phyloP scores from a whole-genome alignment of 352 stramenopile genomes.

The Blastocystis hominis region DNA sequence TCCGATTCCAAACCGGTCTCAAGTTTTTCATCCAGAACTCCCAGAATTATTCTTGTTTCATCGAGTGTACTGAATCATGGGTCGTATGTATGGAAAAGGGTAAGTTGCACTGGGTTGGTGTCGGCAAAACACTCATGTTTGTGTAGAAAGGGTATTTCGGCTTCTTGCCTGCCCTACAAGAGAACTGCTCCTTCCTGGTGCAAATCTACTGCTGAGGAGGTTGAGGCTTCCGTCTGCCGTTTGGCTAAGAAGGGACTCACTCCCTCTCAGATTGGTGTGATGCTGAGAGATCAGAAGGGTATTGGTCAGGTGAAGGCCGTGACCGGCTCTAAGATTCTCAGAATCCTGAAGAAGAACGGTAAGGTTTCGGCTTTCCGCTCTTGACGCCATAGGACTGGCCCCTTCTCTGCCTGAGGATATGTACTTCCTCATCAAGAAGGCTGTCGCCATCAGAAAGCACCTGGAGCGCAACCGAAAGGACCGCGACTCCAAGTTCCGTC shows the following conservation, averaged over 20 bases:
- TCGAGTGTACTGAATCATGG: not conserved
- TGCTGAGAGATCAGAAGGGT: conserved; percentile 96
- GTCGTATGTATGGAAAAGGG: conserved; percentile 54
- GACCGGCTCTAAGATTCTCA: conserved; percentile 95
- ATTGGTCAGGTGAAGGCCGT: conserved; percentile 95
- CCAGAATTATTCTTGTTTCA: conserved; percentile 6
- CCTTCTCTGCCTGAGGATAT: conserved; percentile 97
- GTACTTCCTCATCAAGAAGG: conserved; percentile 99
- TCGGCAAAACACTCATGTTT: not conserved
- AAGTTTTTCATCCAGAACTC: not conserved
- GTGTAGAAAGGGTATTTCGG: conserved; percentile 85
- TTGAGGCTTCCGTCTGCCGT: conserved; percentile 97
- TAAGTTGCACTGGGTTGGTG: not conserved
- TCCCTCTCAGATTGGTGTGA: conserved; percentile 96
- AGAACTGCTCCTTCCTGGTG: conserved; percentile 91
- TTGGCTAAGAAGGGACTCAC: conserved; percentile 96
- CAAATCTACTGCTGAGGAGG: conserved; percentile 84
- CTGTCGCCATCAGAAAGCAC: conserved; percentile 96
- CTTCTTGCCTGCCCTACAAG: conserved; percentile 96
- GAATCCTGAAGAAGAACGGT: conserved; percentile 97
- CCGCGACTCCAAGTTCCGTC: conserved; percentile 99
- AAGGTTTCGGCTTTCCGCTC: not conserved
- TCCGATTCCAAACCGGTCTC: not conserved
- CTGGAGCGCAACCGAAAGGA: conserved; percentile 97
- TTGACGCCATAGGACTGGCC: conserved; percentile 64